Evolutionary conservation across 1,284 basidiomycete species (phyloP).

Genomic region (Boletus smithii): DNA sequence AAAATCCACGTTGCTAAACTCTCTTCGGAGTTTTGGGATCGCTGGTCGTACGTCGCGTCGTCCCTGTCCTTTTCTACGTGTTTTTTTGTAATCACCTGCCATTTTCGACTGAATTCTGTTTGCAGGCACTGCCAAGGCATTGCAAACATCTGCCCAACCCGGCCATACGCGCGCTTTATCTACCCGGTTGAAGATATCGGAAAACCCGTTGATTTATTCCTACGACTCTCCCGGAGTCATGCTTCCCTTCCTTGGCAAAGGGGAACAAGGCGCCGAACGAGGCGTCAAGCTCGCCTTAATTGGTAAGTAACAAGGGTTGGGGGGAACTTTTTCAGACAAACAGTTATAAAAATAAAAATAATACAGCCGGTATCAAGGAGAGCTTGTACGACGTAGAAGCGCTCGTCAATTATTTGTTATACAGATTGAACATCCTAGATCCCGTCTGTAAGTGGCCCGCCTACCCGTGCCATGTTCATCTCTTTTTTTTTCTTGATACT

Average conservation of each 20-base stretch:
- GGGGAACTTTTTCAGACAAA: background rate
- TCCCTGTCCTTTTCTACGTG: background rate
- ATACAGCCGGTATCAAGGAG: slow-evolving; percentile 89
- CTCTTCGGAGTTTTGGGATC: slow-evolving; percentile 86
- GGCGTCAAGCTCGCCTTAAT: slow-evolving; percentile 93
- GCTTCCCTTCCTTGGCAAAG: slow-evolving; percentile 92
- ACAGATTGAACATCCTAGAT: slow-evolving; percentile 78
- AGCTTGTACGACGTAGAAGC: slow-evolving; percentile 84
- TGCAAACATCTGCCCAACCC: slow-evolving; percentile 85
- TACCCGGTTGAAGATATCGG: slow-evolving; percentile 76
- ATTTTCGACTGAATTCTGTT: slow-evolving; percentile 3
- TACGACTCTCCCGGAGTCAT: slow-evolving; percentile 97
- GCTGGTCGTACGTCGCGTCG: slow-evolving; percentile 63
- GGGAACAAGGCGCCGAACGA: slow-evolving; percentile 80
- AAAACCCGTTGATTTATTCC: slow-evolving; percentile 84
- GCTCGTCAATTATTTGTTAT: slow-evolving; percentile 86
- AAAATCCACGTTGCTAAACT: slow-evolving; percentile 92
- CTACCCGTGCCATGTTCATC: slow-evolving; percentile 3
- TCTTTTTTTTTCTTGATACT: slow-evolving; percentile 3
- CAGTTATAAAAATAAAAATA: slow-evolving; percentile 10
- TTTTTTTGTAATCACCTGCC: background rate
- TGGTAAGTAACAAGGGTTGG: slow-evolving; percentile 47
- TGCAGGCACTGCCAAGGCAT: slow-evolving; percentile 73
- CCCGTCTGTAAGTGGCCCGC: slow-evolving; percentile 53
- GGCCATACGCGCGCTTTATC: slow-evolving; percentile 85